Evolutionary conservation across 441 rosid species (phyloP), one percentile per base, ranked within the genome.

Genomic region (Adansonia gregorii): DNA sequence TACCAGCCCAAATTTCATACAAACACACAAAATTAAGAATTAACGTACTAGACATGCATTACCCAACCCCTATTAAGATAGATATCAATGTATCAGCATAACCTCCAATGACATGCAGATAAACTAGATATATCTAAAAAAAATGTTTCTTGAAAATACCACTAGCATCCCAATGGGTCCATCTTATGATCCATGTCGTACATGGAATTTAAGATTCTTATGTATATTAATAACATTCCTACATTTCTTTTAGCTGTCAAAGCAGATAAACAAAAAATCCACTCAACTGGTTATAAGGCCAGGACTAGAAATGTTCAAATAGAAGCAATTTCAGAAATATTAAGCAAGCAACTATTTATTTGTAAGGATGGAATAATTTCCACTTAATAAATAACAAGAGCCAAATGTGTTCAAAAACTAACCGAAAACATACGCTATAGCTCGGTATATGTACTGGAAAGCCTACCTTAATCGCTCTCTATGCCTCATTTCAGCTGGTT

Each of bases 401-500:
- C 9, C 14, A 71, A 54, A 35, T 54, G 24, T 27, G 31, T 17
- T 19, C n/a, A 0, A 46, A 35, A 72, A 11, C 54, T 45, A 9
- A 4, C 31, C 11, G 15, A 19, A 66, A 45, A 67, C 8, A 9
- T 45, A 67, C 8, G 4, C 31, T 46, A 45, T 11, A 41, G 17
- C 76, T 49, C 31, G 8, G 17, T 10, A 66, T 19, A 39, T 65
- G 56, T 31, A 20, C 4, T 17, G 51, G 15, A 51, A 52, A 58
- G 35, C 51, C 63, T 83, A 90, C 92, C 90, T 90, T 56, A 43
- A 83, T 19, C 85, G 86, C 79, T 90, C 92, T 78, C 94, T 85
- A 8, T 82, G 83, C 80, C 94, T 88, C 94, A 90, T 90, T 70
- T 90, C 92, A 54, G 90, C 31, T 70, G 95, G 95, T 80, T 87